Percentiles rank a stretch among this genome's conserved stretches.
Evolutionary conservation across 2,329 filamentous ascomycete genomes (phyloP).

Genomic region (Pseudopyricularia javanii): DNA sequence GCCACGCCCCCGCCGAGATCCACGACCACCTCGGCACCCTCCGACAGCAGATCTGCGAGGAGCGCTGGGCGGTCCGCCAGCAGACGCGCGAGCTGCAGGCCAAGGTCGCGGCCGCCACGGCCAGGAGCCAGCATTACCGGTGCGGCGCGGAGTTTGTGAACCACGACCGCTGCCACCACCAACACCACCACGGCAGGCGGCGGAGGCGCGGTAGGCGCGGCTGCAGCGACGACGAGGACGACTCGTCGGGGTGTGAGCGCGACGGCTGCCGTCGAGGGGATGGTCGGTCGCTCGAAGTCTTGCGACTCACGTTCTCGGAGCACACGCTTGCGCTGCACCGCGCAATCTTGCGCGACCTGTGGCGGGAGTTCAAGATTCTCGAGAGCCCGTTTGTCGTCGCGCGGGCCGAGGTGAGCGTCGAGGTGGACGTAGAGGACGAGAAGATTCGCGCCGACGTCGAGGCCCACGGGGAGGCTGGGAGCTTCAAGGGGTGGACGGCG

Average conservation of each 20-base stretch:
- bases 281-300: not conserved
- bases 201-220: not conserved
- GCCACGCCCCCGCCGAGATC: slow-evolving; percentile 7
- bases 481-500: slow-evolving; percentile 5
- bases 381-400: slow-evolving; percentile 9
- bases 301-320: slow-evolving; percentile 7
- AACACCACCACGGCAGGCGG: slow-evolving; percentile 4
- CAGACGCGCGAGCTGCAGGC: slow-evolving; percentile 7
- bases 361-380: slow-evolving; percentile 9
- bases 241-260: not conserved
- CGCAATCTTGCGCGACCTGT: slow-evolving; percentile 8
- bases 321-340: slow-evolving; percentile 10
- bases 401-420: slow-evolving; percentile 4
- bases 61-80: slow-evolving; percentile 9
- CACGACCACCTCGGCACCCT: slow-evolving; percentile 8
- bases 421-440: slow-evolving; percentile 5
- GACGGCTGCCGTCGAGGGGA: not conserved
- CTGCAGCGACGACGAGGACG: not conserved
- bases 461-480: slow-evolving; percentile 4
- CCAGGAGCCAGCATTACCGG: not conserved
- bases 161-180: slow-evolving; percentile 2
- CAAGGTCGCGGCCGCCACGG: not conserved
- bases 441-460: slow-evolving; percentile 6
- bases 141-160: not conserved
- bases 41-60: slow-evolving; percentile 8